Base-by-base conservation (phyloP, 768 basidiomycete genomes). In the Amanita pseudoporphyria region DNA sequence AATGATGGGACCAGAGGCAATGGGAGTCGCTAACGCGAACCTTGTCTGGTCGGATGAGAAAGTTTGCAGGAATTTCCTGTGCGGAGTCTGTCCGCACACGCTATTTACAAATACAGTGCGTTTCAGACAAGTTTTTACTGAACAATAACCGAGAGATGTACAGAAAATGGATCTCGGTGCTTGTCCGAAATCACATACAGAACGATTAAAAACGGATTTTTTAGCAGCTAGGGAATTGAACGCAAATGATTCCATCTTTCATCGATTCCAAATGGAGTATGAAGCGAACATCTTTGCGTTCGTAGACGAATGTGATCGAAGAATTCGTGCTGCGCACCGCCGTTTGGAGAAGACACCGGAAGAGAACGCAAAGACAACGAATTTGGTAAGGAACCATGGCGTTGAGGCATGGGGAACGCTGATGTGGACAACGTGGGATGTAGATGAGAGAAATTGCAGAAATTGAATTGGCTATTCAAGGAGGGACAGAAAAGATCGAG, bases 1-100 rank as follows among this genome's bases (percentile, higher is more conserved):
- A 94, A 96, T 95, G 92, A 97, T 97, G 94, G 95, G 92, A n/a
- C 88, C 95, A 40, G 95, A 99, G 70, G 93, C 96, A 16, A 95
- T 99, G 91, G 96, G 96, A 59, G 84, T 93, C 38, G 82, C 88
- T 39, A 91, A 89, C 58, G 84, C 86, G 56, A 94, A 97, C 69
- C 74, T 96, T 52, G 81, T 84, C 55, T 94, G 93, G 88, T 84
- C 81, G 28, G 90, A 94, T 67, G 93, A 95, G 59, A 97, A 97
- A 76, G 95, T 98, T 6, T 98, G 96, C 78, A 79, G 87, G 63
- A 97, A 98, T 70, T 98, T 92, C 72, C 71, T 98, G 26, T 97
- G 95, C 60, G 96, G 96, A 47, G 94, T 90, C n/a, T 99, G 96
- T 64, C 96, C 96, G 2, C 96, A 99, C 66, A 80, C 91, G 0